Evolutionary conservation across 768 basidiomycete genomes (phyloP), one percentile per base, ranked within the genome.

Genomic region (Hygrocybe coccinea): DNA sequence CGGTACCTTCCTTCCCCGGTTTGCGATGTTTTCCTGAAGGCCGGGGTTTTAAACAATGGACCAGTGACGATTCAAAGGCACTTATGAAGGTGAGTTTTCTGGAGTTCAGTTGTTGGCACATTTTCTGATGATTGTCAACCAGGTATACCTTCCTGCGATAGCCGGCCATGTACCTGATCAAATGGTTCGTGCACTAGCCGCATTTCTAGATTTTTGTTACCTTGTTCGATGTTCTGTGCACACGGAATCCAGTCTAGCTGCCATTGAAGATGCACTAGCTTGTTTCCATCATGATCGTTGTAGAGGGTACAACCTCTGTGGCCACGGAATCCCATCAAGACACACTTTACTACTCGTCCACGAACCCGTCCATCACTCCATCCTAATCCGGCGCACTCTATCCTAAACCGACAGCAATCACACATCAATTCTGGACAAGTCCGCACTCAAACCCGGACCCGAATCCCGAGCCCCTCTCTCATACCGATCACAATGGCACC

Each of bases 41-140:
- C 1, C 55, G 57, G 0, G 43, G 59, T 6, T 72, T 71, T 54
- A 65, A 69, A 24, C 69, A 73, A 38, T 74, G 71, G 71, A 74
- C 67, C 5, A 68, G 71, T 0, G 64, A 73, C 49, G 68, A 74
- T 46, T 74, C 69, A 0, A 73, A 72, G 47, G 71, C 61, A 0
- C 51, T 73, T 0, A 74, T 74, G 69, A 73, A 74, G 67, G 61
- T 21, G 15, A 11, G 39, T 29, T 41, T 15, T 21, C 15, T 41
- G 39, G 14, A 41, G 3, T 41, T 41, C 14, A 15, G 14, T 21
- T 21, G 15, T 41, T 21, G 15, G 19, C 3, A 41, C 39, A 41
- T 15, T 15, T 41, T 15, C 39, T 41, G 19, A 15, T 41, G 39
- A 41, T 21, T 15, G 4, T 15, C 39, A 41, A 21, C 33, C 35